Evolutionary conservation across 73 alveolate genomes (phyloP), one percentile per base, ranked within the genome.

Genomic region (Paramecium tetraurelia): DNA sequence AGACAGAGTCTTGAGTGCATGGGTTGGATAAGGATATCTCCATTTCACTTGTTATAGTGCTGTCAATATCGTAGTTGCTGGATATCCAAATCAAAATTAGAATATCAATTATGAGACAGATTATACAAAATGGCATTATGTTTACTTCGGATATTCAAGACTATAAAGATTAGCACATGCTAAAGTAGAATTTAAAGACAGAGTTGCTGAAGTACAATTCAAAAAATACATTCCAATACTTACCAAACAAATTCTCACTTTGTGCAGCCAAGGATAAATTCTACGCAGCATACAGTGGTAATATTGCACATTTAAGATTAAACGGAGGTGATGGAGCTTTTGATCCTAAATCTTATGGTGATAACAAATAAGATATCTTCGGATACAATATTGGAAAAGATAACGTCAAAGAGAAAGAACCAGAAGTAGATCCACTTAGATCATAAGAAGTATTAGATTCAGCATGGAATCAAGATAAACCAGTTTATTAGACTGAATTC

Each of bases 281-380:
- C 3, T 41, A 80, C 43, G 14, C 90, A 41, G 14, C 90, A n/a
- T 80, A 80, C 16, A 85, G 93, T 57, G 93, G 93, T 53, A 58
- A 85, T 27, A 58, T 85, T 58, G 93, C 86, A 24, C 46, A 58
- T 27, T 70, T 85, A 16, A 85, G 89, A 58, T 59, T 85, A 5
- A 85, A 85, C 21, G 86, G 69, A 35, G 93, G 93, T 24, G 59
- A 27, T 21, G 93, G 86, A 12, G 86, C 93, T 58, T 85, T 85
- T 63, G 59, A 46, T 85, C 46, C 58, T 21, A 70, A 80, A 22
- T 22, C 46, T n/a, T 46, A 80, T 80, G 77, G 27, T 44, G 57
- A 80, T 4, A 40, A 40, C n/a, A 63, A 40, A 43, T 72, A 40
- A 35, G 93, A 85, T 80, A 80, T 80, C 22, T 80, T 80, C 16